Evolutionary conservation across 1,139 yeast species (phyloP), one percentile per base, ranked within the genome.

Genomic region (Nakaseomyces nivariensis): DNA sequence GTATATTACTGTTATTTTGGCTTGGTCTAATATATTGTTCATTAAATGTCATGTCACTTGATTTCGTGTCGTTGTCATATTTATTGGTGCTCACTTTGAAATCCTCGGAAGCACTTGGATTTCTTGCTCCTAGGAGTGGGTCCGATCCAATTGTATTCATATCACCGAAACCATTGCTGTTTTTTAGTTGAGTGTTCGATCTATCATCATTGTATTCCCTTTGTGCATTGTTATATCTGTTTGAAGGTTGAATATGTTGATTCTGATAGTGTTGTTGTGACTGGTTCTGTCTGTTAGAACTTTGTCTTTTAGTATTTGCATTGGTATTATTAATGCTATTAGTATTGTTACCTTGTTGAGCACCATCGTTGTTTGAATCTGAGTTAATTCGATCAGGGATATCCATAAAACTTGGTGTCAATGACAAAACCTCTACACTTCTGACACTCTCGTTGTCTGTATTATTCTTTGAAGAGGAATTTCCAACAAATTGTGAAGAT

Each of bases 381-480:
- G n/a, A 25, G 40, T 37, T 37, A 2, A 38, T 22, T 25, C 52
- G 36, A n/a, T 58, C 64, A 4, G 67, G 68, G 37, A 66, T 63
- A 52, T 70, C 73, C 64, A 67, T 61, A 47, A 69, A 69, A 44
- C 70, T 64, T 11, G 73, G 72, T 3, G 71, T 69, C 37, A 70
- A 47, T 0, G 72, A 66, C 10, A 69, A 49, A 2, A 67, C 72
- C 52, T 69, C 73, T 6, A 68, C 70, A 45, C 68, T 65, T 37
- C 61, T 58, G 42, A 26, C 43, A 43, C 65, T 59, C 9, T 62
- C 63, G 36, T 56, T 55, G 37, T 58, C 58, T 34, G 50, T 48
- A 25, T 55, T 55, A 38, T 41, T 48, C n/a, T 43, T 37, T 27
- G 45, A 38, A 17, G 48, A 47, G 24, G 54, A 55, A 26, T 54